Conservation (phyloP, 495 filamentous ascomycete genomes). For the Aspergillus carlsbadensis region DNA sequence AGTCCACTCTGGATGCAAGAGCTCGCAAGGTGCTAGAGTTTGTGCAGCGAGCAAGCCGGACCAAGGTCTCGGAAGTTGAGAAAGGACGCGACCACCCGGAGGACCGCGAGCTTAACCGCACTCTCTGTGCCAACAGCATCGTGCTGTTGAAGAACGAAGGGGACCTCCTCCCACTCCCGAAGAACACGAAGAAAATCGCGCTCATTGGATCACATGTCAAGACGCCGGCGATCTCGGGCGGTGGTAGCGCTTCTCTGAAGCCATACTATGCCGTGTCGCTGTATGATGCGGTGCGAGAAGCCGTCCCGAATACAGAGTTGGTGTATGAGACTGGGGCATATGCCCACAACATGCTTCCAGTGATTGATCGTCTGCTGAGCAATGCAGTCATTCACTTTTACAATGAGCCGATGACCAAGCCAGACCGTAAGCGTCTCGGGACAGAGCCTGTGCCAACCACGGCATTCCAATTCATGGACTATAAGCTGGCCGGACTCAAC, state of each 20-base stretch:
- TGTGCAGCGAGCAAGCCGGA: constrained; percentile 38
- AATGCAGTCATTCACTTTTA: constrained; percentile 55
- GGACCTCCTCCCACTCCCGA: constrained; percentile 56
- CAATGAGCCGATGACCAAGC: constrained; percentile 41
- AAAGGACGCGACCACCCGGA: constrained; percentile 58
- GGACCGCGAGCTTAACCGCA: constrained; percentile 58
- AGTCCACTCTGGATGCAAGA: constrained; percentile 53
- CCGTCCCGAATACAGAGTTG: constrained; percentile 49
- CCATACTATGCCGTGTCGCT: constrained; percentile 71
- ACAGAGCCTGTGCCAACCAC: constrained; percentile 48
- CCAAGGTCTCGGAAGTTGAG: constrained; percentile 50
- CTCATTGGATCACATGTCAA: constrained; percentile 78
- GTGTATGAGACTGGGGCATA: constrained; percentile 58
- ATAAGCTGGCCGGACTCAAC: constrained; percentile 49
- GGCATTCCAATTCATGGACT: constrained; percentile 57
- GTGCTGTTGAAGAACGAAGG: constrained; percentile 76
- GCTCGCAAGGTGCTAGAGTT: constrained; percentile 57
- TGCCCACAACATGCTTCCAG: constrained; percentile 55
- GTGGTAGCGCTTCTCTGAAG: constrained; percentile 73
- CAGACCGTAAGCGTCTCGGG: constrained; percentile 47
- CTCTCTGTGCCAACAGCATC: constrained; percentile 61
- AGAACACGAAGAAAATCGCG: constrained; percentile 56
- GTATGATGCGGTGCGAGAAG: constrained; percentile 59
- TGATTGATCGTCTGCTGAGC: constrained; percentile 45
- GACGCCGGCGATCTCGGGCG: constrained; percentile 67